These are phyloP conservation scores for Ogataea neopini DNA, from an alignment of 805 yeast genomes.

Conservation along the genomic window DNA sequence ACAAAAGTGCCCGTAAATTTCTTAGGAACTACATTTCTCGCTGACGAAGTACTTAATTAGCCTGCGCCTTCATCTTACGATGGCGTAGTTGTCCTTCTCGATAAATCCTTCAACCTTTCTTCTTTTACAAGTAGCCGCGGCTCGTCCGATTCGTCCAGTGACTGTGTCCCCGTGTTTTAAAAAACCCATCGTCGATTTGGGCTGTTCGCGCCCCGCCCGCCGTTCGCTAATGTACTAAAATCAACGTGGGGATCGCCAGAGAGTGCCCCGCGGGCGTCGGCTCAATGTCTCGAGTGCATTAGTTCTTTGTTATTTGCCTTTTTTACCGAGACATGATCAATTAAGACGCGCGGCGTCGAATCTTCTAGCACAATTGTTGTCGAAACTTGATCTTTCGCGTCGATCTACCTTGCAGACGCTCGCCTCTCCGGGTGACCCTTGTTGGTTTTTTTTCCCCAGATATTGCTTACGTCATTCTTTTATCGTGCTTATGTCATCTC, in stretches of 20 bases:
- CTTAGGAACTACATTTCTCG: not conserved
- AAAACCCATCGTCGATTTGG: not conserved
- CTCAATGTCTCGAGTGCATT: not conserved
- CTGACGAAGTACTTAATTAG: no score
- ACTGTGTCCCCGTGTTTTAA: not conserved
- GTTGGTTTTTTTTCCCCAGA: constrained; percentile 2
- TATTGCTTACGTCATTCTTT: constrained; percentile 3
- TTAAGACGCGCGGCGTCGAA: constrained; percentile 6
- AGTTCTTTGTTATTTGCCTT: constrained; percentile 1
- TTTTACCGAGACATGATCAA: not conserved
- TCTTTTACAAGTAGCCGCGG: not conserved
- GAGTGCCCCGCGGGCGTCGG: not conserved
- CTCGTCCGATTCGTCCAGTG: not conserved
- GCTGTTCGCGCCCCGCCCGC: not conserved
- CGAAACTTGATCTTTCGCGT: not conserved
- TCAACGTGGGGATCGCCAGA: not conserved
- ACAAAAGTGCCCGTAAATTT: not conserved
- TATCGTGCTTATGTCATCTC: no score
- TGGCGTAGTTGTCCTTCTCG: not conserved
- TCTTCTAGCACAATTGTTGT: constrained; percentile 5
- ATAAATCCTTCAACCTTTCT: not conserved
- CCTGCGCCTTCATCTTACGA: not conserved
- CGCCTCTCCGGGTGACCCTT: constrained; percentile 3
- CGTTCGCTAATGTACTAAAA: not conserved
- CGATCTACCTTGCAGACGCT: not conserved